Evolutionary conservation across 2,329 filamentous ascomycete species (phyloP).

Genomic region (Microsporum canis): DNA sequence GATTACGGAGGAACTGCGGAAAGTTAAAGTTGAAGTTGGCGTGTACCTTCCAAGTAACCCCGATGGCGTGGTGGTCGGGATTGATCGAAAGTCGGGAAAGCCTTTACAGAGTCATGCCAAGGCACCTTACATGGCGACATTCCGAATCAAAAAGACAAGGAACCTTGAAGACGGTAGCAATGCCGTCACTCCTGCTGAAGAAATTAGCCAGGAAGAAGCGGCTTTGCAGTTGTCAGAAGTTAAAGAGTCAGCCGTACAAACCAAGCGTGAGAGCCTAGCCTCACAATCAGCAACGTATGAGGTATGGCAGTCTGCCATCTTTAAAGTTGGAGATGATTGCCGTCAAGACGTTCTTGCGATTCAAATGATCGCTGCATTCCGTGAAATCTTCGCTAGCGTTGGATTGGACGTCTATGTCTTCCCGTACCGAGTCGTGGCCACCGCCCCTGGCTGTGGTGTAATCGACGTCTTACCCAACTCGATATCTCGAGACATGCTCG

Average conservation of each 20-base stretch:
- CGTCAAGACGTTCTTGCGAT: conserved; percentile 91
- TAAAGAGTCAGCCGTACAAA: conserved; percentile 12
- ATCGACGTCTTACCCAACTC: conserved; percentile 97
- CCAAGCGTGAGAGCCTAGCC: background rate
- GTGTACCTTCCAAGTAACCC: conserved; percentile 97
- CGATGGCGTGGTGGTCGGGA: conserved; percentile 92
- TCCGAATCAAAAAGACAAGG: conserved; percentile 80
- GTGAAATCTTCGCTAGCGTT: conserved; percentile 89
- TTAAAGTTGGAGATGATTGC: conserved; percentile 98
- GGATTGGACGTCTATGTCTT: conserved; percentile 95
- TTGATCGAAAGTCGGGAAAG: conserved; percentile 95
- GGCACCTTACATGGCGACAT: conserved; percentile 97
- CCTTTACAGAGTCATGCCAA: conserved; percentile 96
- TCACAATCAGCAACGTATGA: conserved; percentile 52
- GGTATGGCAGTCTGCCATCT: conserved; percentile 98
- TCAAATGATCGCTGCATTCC: conserved; percentile 96
- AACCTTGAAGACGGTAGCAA: conserved; percentile 36
- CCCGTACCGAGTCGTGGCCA: conserved; percentile 93
- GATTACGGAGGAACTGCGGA: conserved; percentile 94
- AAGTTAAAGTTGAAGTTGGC: conserved; percentile 92
- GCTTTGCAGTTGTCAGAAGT: background rate
- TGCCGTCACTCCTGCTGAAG: conserved; percentile 38
- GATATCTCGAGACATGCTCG: conserved; percentile 96
- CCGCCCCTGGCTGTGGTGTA: conserved; percentile 91
- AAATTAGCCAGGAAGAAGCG: conserved; percentile 13